A percentile compares a stretch with the other conserved stretches of the same genome.
Evolutionary conservation across 2,329 filamentous ascomycete species (phyloP).

Genomic region (Sporothrix brunneoviolacea): DNA sequence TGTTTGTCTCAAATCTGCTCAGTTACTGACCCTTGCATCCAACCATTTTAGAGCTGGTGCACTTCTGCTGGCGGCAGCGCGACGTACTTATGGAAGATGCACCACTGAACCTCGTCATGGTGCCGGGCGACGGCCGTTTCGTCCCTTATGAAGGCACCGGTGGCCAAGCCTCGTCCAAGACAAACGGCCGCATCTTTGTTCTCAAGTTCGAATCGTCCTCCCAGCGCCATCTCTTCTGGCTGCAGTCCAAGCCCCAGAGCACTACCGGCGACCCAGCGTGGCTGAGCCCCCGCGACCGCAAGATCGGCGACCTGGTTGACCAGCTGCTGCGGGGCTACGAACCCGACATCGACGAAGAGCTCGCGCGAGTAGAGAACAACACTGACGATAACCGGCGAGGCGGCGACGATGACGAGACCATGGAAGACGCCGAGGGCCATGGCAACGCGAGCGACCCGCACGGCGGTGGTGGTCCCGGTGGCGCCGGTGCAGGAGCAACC

Average conservation of each 20-base stretch:
- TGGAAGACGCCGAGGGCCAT: slow-evolving; percentile 68
- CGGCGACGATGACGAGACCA: slow-evolving; percentile 59
- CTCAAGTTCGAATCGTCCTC: slow-evolving; percentile 93
- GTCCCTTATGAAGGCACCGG: slow-evolving; percentile 64
- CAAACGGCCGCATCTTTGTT: slow-evolving; percentile 84
- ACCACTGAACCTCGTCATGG: slow-evolving; percentile 86
- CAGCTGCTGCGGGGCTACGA: slow-evolving; percentile 81
- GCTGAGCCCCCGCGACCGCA: slow-evolving; percentile 79
- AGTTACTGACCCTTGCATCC: background rate
- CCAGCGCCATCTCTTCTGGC: slow-evolving; percentile 88
- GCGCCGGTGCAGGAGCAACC: slow-evolving; percentile 78
- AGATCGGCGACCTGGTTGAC: slow-evolving; percentile 84
- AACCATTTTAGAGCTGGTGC: slow-evolving; percentile 61
- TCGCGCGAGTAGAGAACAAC: slow-evolving; percentile 53
- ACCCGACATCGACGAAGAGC: slow-evolving; percentile 67
- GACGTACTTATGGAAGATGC: slow-evolving; percentile 63
- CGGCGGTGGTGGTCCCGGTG: slow-evolving; percentile 59
- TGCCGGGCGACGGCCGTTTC: slow-evolving; percentile 84
- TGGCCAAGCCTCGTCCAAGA: slow-evolving; percentile 53
- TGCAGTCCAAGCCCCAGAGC: slow-evolving; percentile 82
- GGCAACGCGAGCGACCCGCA: slow-evolving; percentile 52
- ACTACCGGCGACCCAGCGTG: slow-evolving; percentile 62
- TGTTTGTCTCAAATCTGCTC: too few species aligned
- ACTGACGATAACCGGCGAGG: slow-evolving; percentile 27
- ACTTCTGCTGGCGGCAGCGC: slow-evolving; percentile 95